Percentiles rank a stretch among this genome's conserved stretches.
phyloP scores from a whole-genome alignment of 768 basidiomycete species.

The Pisolithus sp. region DNA sequence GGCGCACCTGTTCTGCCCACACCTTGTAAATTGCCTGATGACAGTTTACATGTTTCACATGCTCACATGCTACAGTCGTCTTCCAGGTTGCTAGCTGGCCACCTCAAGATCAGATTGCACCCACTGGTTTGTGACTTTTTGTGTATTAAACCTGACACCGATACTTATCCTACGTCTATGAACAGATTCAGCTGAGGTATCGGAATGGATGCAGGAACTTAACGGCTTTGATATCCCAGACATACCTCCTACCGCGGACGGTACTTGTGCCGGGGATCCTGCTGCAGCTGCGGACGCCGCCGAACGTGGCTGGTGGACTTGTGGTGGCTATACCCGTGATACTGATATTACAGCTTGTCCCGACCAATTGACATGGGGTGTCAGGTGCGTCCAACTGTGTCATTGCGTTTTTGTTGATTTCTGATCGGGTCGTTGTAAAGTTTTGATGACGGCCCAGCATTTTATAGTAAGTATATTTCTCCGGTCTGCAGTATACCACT shows the following conservation, averaged over 20 bases:
- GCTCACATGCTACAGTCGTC: constrained; percentile 31
- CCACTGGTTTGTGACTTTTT: constrained; percentile 42
- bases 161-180: background rate
- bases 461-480: constrained; percentile 55
- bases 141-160: background rate
- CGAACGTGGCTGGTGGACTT: constrained; percentile 88
- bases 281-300: constrained; percentile 48
- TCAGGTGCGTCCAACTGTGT: constrained; percentile 34
- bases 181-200: constrained; percentile 55
- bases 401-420: background rate
- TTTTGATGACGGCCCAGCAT: constrained; percentile 85
- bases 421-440: constrained; percentile 24
- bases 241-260: constrained; percentile 54
- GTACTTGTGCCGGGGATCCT: constrained; percentile 61
- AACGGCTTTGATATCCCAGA: constrained; percentile 65
- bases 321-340: constrained; percentile 59
- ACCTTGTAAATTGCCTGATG: constrained; percentile 38
- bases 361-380: constrained; percentile 67
- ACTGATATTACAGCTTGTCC: constrained; percentile 66
- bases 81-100: constrained; percentile 54
- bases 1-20: constrained; percentile 65
- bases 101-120: constrained; percentile 50
- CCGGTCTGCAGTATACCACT: background rate
- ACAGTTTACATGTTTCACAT: background rate
- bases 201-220: constrained; percentile 70